These are phyloP conservation scores for Solanum paucissectum DNA, from an alignment of 257 asterid genomes.

Conservation along the genomic window DNA sequence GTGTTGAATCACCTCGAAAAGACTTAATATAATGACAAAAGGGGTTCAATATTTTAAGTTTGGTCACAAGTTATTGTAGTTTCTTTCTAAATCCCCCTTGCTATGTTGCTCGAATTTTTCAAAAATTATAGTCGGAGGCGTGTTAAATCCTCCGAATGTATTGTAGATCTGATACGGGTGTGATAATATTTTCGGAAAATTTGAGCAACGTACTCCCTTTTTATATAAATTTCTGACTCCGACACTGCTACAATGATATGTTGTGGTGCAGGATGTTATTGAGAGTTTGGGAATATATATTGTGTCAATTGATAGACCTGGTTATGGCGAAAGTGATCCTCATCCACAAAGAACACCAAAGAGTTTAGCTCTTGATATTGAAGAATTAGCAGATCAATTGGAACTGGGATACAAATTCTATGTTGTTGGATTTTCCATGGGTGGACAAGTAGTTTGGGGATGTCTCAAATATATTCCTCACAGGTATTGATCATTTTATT, in stretches of 20 bases:
- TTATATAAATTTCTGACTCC: not conserved
- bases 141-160: not conserved
- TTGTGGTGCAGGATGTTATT: not conserved
- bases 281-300: not conserved
- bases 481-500: not conserved
- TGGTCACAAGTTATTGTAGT: not conserved
- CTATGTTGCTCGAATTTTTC: not conserved
- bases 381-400: not conserved
- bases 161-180: rapidly evolving
- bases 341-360: not conserved
- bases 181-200: not conserved
- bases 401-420: not conserved
- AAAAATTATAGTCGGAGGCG: not conserved
- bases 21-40: not conserved
- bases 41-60: not conserved
- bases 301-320: not conserved
- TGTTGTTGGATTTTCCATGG: not conserved
- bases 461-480: not conserved
- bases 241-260: not conserved
- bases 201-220: not conserved
- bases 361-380: not conserved
- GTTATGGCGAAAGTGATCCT: not conserved
- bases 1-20: not conserved
- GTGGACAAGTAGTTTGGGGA: not conserved
- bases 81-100: not conserved